Conservation (phyloP, 768 basidiomycete species). For the Russula earlei region DNA sequence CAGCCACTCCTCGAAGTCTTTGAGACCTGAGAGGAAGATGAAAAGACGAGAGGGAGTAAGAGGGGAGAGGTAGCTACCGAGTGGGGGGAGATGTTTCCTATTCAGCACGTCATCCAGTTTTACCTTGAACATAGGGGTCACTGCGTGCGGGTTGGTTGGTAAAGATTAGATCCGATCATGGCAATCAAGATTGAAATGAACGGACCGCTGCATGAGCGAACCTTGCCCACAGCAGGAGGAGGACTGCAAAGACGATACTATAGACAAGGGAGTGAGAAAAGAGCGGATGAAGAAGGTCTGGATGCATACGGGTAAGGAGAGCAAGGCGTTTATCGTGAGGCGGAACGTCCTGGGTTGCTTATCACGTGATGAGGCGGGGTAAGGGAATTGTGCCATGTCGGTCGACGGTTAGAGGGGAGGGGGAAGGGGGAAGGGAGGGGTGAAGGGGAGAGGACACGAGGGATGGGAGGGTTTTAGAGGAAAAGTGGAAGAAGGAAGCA, state of each 20-base stretch:
- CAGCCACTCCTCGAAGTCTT: constrained; percentile 62
- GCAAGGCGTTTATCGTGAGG: constrained; percentile 29
- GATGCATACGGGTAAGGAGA: constrained; percentile 33
- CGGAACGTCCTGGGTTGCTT: constrained; percentile 27
- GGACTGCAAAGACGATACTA: constrained; percentile 53
- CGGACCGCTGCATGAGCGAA: constrained; percentile 51
- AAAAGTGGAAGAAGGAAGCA: neutral
- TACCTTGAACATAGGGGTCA: constrained; percentile 60
- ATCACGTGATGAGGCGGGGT: constrained; percentile 7
- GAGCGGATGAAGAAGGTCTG: neutral
- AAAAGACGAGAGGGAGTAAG: neutral
- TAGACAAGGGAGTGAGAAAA: neutral
- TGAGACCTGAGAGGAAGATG: constrained; percentile 24
- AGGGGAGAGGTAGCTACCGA: constrained; percentile 34
- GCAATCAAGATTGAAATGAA: neutral
- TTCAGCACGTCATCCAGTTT: constrained; percentile 67
- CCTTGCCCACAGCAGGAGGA: constrained; percentile 57
- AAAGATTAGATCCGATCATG: too few species aligned
- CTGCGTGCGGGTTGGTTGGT: neutral
- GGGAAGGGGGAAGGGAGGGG: neutral
- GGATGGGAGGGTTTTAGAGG: constrained; percentile 14
- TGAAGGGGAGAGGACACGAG: neutral
- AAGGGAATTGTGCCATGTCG: constrained; percentile 5
- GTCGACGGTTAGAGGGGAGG: neutral
- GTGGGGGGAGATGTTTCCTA: constrained; percentile 68